Base-by-base conservation (phyloP, 1,284 basidiomycete genomes). In the Cerrena zonata region DNA sequence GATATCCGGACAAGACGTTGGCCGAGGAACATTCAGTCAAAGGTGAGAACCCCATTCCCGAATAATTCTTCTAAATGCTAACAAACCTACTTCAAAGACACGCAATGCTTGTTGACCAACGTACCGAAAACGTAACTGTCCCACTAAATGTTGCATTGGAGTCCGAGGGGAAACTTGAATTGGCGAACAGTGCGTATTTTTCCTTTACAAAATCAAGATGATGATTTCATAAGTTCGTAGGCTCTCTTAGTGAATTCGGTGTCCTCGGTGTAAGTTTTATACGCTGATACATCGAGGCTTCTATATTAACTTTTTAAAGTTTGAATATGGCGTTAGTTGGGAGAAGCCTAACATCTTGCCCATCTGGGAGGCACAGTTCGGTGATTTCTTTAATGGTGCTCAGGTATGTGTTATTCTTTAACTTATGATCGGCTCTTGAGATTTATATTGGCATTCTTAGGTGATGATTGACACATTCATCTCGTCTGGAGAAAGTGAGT, bases 321-420 rank as follows among this genome's bases (percentile, higher is more conserved):
- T 94, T 56, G 91, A 94, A 64, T 89, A 91, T 56, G 92, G 92
- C 1, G 76, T 88, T 51, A 91, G 88, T 58, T 93, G 90, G 88
- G 89, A 91, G 64, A 73, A 80, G 37, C 90, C 91, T 0, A 77
- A 80, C 52, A 64, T 93, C 26, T 69, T 94, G 45, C 81, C 89
- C 0, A 89, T 94, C 40, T 94, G 91, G 91, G 91, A 95, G 66
- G 91, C 90, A 2, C 91, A 84, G 81, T 89, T 89, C 60, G 91
- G 91, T n/a, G 91, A 94, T 65, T 94, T 94, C 69, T 86, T 89
- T 70, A 94, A 94, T 61, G 89, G 89, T 3, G 89, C 89, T 10
- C 89, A 90, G 70, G 78, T 77, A 52, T 36, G 61, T 52, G 5
- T 13, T 37, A 18, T 41, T 10, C 21, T 21, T 19, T 41, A 19